Evolutionary conservation across 1,284 basidiomycete species (phyloP).

Genomic region (Clitocybe nebularis): DNA sequence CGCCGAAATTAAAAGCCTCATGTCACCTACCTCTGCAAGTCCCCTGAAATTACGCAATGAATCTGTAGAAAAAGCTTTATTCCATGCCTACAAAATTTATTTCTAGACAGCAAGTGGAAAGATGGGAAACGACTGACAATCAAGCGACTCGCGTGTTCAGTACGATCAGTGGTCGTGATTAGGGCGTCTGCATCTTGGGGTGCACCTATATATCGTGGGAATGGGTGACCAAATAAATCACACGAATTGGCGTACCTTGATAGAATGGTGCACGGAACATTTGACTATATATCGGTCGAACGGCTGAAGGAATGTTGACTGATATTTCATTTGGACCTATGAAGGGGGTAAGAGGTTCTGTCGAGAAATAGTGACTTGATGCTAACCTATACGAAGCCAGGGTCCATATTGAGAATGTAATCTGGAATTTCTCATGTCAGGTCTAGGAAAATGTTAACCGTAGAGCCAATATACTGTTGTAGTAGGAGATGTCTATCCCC

Average conservation of each 20-base stretch:
- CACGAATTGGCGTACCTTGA: neutral
- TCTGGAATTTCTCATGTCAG: neutral
- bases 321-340: slow-evolving; percentile 7
- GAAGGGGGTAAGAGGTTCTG: neutral
- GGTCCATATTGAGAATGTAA: slow-evolving; percentile 8
- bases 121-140: neutral
- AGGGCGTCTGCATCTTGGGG: slow-evolving; percentile 6
- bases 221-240: neutral
- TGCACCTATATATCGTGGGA: neutral
- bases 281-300: neutral
- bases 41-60: slow-evolving; percentile 4
- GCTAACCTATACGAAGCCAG: slow-evolving; percentile 8
- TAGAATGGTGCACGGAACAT: slow-evolving; percentile 1
- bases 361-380: neutral
- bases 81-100: neutral
- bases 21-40: neutral
- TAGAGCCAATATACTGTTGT: slow-evolving; percentile 2
- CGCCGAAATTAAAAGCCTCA: neutral
- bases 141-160: slow-evolving; percentile 1
- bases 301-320: neutral
- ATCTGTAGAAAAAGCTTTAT: slow-evolving; percentile 4
- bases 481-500: slow-evolving; percentile 6
- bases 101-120: neutral
- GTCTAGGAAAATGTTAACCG: too few species aligned
- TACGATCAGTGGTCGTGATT: slow-evolving; percentile 5